A percentile compares a stretch with the other conserved stretches of the same genome.
Conservation (phyloP, 805 yeast species). For the Candida hispaniensis region DNA sequence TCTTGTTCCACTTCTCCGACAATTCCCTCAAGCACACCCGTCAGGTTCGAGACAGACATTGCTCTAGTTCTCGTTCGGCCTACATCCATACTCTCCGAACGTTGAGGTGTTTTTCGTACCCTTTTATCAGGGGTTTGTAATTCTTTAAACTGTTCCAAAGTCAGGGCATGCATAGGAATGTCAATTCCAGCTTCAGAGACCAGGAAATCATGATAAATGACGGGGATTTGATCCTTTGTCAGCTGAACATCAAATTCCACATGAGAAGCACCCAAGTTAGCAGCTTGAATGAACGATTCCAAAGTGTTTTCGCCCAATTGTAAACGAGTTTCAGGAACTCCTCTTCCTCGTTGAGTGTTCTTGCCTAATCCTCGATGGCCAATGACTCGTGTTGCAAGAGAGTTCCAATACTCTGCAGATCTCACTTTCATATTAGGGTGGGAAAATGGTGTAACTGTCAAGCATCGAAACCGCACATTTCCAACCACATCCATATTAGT, state of each 20-base stretch:
- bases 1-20: slow-evolving; percentile 1
- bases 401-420: slow-evolving; percentile 83
- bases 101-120: slow-evolving; percentile 8
- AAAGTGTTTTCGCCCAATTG: slow-evolving; percentile 94
- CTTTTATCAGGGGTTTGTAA: slow-evolving; percentile 4
- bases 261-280: slow-evolving; percentile 89
- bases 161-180: slow-evolving; percentile 88
- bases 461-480: slow-evolving; percentile 59
- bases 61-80: slow-evolving; percentile 32
- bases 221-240: slow-evolving; percentile 85
- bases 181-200: slow-evolving; percentile 95
- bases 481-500: slow-evolving; percentile 69
- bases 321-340: slow-evolving; percentile 28
- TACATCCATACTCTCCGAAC: slow-evolving; percentile 10
- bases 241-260: slow-evolving; percentile 95
- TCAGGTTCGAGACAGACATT: slow-evolving; percentile 30
- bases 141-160: slow-evolving; percentile 65
- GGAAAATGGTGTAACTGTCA: slow-evolving; percentile 58
- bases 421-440: slow-evolving; percentile 60
- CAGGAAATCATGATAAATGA: slow-evolving; percentile 85
- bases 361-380: slow-evolving; percentile 96
- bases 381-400: slow-evolving; percentile 78
- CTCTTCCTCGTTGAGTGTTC: slow-evolving; percentile 53
- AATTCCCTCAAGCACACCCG: slow-evolving; percentile 23
- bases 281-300: slow-evolving; percentile 91